Conservation (phyloP, 225 moss, liverwort and hornwort species). For the Pleurozium schreberi region DNA sequence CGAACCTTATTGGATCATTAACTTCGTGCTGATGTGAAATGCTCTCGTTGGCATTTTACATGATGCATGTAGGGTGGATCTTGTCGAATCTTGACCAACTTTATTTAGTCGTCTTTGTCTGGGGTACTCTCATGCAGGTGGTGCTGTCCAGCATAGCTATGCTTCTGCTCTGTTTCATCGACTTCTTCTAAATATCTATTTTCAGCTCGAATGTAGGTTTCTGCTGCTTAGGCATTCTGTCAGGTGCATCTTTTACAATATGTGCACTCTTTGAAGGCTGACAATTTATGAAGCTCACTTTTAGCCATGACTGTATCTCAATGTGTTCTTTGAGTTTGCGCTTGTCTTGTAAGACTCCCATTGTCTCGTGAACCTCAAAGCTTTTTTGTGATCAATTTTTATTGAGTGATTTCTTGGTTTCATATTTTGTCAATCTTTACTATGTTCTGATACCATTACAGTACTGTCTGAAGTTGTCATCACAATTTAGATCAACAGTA, state of each 20-base stretch:
- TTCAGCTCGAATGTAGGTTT: not conserved
- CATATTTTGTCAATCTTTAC: not conserved
- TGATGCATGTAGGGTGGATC: not conserved
- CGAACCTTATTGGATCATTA: conserved; percentile 3
- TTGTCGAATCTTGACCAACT: not conserved
- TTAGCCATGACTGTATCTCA: not conserved
- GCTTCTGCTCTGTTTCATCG: not conserved
- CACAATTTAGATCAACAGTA: no score
- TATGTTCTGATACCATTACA: no score
- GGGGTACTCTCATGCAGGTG: not conserved
- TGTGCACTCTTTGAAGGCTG: not conserved
- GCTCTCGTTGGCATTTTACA: not conserved
- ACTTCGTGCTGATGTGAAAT: conserved; percentile 3
- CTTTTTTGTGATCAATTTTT: not conserved
- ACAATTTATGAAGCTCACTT: not conserved
- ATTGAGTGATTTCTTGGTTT: not conserved
- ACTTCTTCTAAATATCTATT: not conserved
- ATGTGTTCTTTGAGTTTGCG: not conserved
- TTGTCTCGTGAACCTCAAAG: not conserved
- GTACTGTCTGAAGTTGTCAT: no score
- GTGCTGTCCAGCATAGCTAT: not conserved
- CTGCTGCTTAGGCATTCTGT: not conserved
- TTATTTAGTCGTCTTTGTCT: not conserved
- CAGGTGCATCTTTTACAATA: not conserved
- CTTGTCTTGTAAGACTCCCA: not conserved